phyloP scores from a whole-genome alignment of 129 eudicot genomes.

The Flaveria sonorensis region DNA sequence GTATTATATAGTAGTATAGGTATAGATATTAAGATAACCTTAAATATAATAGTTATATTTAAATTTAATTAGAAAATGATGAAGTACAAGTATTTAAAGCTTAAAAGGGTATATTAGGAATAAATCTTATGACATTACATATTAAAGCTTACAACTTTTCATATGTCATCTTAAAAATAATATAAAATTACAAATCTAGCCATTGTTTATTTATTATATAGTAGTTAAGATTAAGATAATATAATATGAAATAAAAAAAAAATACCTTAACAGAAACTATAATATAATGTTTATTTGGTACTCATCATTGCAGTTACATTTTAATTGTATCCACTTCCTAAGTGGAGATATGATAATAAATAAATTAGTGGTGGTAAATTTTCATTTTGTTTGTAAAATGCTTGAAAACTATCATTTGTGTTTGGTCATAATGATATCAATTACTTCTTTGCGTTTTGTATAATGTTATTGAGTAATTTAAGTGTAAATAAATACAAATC shows the following conservation, averaged over 20 bases:
- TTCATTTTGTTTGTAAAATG: conserved; percentile 4
- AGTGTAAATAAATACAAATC: background rate
- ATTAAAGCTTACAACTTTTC: no score
- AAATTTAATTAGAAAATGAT: no score
- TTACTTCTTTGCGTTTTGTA: background rate
- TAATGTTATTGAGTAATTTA: background rate
- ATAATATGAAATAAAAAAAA: background rate
- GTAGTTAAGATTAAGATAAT: no score
- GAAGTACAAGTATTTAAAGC: no score
- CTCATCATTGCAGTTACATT: background rate
- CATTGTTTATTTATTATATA: no score
- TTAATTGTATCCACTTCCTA: background rate
- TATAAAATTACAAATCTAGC: no score
- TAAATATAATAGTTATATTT: no score
- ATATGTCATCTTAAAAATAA: no score
- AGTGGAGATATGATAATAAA: conserved; percentile 15
- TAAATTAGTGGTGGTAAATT: background rate
- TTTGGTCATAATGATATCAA: background rate
- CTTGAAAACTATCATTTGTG: conserved; percentile 1
- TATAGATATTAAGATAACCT: no score
- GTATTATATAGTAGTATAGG: no score
- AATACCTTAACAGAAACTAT: background rate
- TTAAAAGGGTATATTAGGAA: no score
- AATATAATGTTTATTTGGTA: background rate
- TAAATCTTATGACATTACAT: no score